A percentile compares a stretch with the other conserved stretches of the same genome.
Evolutionary conservation across 176 grass and related monocot genomes (phyloP).

Genomic region (Metroxylon sagu): DNA sequence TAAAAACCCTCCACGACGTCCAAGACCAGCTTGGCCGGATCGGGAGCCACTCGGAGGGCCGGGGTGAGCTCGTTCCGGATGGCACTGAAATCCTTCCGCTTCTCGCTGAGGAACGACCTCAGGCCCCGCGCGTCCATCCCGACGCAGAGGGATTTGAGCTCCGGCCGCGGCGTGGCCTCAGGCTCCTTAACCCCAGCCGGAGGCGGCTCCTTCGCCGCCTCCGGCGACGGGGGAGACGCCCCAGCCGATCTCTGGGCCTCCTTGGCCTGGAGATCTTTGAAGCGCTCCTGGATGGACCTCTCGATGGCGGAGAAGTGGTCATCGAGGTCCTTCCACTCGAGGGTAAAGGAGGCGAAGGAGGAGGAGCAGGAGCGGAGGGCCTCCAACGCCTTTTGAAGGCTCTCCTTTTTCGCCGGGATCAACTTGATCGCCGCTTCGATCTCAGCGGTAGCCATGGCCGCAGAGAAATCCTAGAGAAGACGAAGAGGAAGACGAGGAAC

Average conservation of each 20-base stretch:
- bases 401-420: constrained; percentile 29
- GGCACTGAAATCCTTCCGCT: neutral
- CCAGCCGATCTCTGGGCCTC: neutral
- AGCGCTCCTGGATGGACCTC: constrained; percentile 10
- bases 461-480: neutral
- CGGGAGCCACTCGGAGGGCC: constrained; percentile 17
- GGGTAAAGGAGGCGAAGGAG: constrained; percentile 23
- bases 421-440: constrained; percentile 19
- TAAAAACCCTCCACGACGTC: constrained; percentile 18
- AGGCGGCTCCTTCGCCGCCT: constrained; percentile 13
- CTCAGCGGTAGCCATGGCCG: constrained; percentile 6
- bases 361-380: constrained; percentile 23
- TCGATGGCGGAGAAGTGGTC: constrained; percentile 37
- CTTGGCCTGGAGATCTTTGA: constrained; percentile 17
- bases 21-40: constrained; percentile 31
- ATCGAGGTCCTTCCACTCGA: constrained; percentile 45
- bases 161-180: neutral
- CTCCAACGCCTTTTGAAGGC: constrained; percentile 35
- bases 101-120: constrained; percentile 11
- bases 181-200: constrained; percentile 17
- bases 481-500: too few species aligned
- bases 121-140: constrained; percentile 21
- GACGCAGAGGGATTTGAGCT: constrained; percentile 1
- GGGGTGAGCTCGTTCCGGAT: neutral
- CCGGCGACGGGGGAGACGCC: neutral